Evolutionary conservation across 202 grass and related monocot species (phyloP).

Genomic region (Carex arenaria): DNA sequence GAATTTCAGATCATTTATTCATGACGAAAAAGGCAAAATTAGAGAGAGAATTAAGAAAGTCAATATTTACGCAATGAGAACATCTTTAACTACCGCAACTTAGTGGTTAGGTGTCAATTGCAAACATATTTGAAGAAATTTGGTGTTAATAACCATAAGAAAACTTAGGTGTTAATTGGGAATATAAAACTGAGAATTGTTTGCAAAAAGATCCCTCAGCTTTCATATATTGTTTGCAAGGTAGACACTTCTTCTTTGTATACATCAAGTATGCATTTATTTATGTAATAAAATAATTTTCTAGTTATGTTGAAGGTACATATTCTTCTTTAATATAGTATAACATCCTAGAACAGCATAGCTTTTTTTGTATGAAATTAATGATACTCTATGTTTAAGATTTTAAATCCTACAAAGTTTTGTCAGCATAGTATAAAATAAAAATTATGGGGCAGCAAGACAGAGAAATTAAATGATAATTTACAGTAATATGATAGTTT

Average conservation of each 20-base stretch:
- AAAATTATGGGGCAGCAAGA: too few relatives aligned
- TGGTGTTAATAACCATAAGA: too few relatives aligned
- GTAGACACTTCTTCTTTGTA: background rate
- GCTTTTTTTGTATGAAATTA: too few relatives aligned
- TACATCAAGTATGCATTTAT: background rate
- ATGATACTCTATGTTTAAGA: too few relatives aligned
- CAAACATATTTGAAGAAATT: background rate
- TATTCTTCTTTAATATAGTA: background rate
- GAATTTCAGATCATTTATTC: too few relatives aligned
- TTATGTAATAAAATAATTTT: background rate
- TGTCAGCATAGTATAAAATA: too few relatives aligned
- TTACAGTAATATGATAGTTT: constrained; percentile 14
- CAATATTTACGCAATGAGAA: too few relatives aligned
- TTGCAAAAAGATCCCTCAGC: background rate
- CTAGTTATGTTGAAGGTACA: background rate
- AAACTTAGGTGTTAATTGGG: too few relatives aligned
- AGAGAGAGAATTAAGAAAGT: background rate
- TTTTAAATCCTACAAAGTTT: too few relatives aligned
- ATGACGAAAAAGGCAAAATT: too few relatives aligned
- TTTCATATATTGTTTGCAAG: background rate
- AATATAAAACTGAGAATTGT: background rate
- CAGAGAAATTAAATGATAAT: background rate
- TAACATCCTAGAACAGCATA: too few relatives aligned
- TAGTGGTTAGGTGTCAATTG: background rate
- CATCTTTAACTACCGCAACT: background rate